Percentiles rank a stretch among this genome's conserved stretches.
phyloP scores from a whole-genome alignment of 805 yeast genomes.

The Clavispora santaluciae region DNA sequence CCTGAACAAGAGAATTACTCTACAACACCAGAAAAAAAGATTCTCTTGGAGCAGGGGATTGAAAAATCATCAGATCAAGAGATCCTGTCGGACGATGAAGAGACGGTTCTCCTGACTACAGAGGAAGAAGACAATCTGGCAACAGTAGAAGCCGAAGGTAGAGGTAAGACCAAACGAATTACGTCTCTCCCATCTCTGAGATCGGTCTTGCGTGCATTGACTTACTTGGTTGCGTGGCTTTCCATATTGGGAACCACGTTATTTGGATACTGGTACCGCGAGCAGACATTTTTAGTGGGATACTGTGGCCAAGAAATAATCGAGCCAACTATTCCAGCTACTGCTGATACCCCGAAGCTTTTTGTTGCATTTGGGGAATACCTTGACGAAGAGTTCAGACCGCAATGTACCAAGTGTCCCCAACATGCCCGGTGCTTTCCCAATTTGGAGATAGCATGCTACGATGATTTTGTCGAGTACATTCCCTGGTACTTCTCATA shows the following conservation, averaged over 20 bases:
- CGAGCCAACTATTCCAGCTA: slow-evolving; percentile 35
- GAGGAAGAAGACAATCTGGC: background rate
- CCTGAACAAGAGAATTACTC: slow-evolving; percentile 1
- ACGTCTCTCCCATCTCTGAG: background rate
- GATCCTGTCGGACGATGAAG: background rate
- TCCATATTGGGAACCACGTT: slow-evolving; percentile 33
- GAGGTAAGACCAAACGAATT: background rate
- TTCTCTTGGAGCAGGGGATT: background rate
- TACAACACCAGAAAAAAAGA: too few relatives aligned
- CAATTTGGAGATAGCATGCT: slow-evolving; percentile 58
- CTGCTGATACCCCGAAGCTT: slow-evolving; percentile 22
- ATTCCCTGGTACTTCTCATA: slow-evolving; percentile 56
- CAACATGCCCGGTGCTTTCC: slow-evolving; percentile 71
- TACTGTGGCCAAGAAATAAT: slow-evolving; percentile 66
- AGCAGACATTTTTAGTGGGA: slow-evolving; percentile 59
- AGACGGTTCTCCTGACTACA: background rate
- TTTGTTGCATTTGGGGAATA: slow-evolving; percentile 38
- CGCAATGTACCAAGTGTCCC: slow-evolving; percentile 76
- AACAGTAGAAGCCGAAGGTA: too few relatives aligned
- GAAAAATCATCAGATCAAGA: background rate
- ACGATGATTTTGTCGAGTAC: slow-evolving; percentile 53
- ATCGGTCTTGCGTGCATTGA: background rate
- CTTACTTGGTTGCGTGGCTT: slow-evolving; percentile 27
- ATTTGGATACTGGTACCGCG: slow-evolving; percentile 57
- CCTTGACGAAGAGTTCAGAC: slow-evolving; percentile 45